Percentiles rank a stretch among this genome's conserved stretches.
phyloP scores from a whole-genome alignment of 441 rosid species.

The Theobroma grandiflorum region DNA sequence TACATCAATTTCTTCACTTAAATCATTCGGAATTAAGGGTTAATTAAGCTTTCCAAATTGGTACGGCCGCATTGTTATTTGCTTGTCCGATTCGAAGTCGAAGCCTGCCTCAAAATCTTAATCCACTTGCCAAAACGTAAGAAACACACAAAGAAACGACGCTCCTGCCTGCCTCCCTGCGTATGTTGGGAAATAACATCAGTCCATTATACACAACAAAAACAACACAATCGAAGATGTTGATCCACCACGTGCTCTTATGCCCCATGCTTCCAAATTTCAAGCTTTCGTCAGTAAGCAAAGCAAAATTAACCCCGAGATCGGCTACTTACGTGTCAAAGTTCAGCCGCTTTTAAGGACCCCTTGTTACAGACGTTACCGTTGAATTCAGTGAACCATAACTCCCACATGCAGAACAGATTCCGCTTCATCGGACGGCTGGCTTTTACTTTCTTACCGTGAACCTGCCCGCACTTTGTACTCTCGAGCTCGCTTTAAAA shows the following conservation, averaged over 20 bases:
- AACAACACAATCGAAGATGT: background rate
- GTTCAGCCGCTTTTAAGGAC: background rate
- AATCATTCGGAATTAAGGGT: no score
- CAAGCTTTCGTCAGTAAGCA: conserved; percentile 23
- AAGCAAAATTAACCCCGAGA: no score
- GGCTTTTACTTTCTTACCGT: background rate
- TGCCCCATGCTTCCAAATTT: background rate
- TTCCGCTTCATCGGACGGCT: background rate
- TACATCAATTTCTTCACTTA: no score
- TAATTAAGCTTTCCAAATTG: no score
- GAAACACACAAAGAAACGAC: background rate
- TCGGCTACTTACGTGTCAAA: conserved; percentile 28
- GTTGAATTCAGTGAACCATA: conserved; percentile 14
- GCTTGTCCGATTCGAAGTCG: no score
- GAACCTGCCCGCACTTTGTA: background rate
- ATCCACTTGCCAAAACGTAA: background rate
- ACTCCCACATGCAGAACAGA: background rate
- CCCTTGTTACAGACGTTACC: background rate
- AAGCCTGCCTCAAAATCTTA: no score
- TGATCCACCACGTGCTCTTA: conserved; percentile 10
- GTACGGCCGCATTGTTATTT: no score
- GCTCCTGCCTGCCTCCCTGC: background rate
- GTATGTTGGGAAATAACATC: no score
- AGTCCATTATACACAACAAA: no score
- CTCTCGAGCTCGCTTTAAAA: background rate